A percentile compares a stretch with the other conserved stretches of the same genome.
Evolutionary conservation across 305 asterid genomes (phyloP).

Genomic region (Fraxinus nigra): DNA sequence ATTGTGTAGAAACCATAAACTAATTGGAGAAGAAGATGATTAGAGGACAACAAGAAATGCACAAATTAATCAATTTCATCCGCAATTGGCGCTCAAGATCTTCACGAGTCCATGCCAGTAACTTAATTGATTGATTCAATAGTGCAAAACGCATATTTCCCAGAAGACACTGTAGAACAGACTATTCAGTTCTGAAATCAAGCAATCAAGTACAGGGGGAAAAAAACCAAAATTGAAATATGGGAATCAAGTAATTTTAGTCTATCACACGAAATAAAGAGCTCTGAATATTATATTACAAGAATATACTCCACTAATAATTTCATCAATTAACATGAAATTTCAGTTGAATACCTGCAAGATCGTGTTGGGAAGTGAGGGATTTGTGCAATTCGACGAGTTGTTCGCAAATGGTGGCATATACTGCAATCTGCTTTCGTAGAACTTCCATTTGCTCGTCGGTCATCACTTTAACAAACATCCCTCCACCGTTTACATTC

Average conservation of each 20-base stretch:
- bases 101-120: neutral
- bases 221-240: neutral
- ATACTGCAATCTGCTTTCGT: conserved; percentile 88
- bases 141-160: neutral
- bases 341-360: conserved; percentile 47
- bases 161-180: neutral
- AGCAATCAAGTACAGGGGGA: neutral
- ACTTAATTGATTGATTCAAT: neutral
- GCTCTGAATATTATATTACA: neutral
- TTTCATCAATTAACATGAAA: neutral
- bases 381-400: conserved; percentile 91
- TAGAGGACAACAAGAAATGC: neutral
- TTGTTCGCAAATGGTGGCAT: conserved; percentile 84
- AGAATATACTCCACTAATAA: neutral
- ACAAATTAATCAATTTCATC: neutral
- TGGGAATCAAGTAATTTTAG: neutral
- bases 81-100: neutral
- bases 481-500: conserved; percentile 35
- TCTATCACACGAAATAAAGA: neutral
- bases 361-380: conserved; percentile 85
- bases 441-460: conserved; percentile 94
- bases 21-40: neutral
- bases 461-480: conserved; percentile 93
- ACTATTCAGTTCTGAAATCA: neutral
- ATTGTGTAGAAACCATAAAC: neutral